Conservation (phyloP, 441 rosid genomes). For the Gossypium schwendimanii region DNA sequence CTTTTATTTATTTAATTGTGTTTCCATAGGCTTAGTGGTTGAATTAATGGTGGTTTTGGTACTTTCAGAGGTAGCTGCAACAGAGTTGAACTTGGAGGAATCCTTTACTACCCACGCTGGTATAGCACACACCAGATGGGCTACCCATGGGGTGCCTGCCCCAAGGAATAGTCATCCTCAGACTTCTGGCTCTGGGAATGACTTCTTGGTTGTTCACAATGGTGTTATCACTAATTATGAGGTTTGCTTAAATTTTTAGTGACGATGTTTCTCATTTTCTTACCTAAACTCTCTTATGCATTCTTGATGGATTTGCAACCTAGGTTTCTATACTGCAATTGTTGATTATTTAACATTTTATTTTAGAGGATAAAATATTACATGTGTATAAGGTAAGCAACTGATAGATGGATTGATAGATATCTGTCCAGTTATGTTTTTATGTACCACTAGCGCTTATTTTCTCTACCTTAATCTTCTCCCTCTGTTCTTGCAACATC, state of each 20-base stretch:
- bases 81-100: slow-evolving; percentile 63
- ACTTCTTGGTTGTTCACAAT: slow-evolving; percentile 90
- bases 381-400: not conserved
- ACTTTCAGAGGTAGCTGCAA: slow-evolving; percentile 54
- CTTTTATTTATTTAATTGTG: not conserved
- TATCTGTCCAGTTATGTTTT: not conserved
- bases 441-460: not conserved
- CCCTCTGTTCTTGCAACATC: not conserved
- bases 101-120: slow-evolving; percentile 72
- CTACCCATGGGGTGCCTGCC: slow-evolving; percentile 95
- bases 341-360: not conserved
- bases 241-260: slow-evolving; percentile 32
- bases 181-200: slow-evolving; percentile 73
- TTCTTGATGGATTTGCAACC: slow-evolving; percentile 1
- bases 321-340: not conserved
- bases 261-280: not conserved
- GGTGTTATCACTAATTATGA: slow-evolving; percentile 81
- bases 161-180: slow-evolving; percentile 94
- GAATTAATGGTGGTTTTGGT: slow-evolving; percentile 15
- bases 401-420: not conserved
- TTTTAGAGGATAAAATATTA: not conserved
- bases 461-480: not conserved
- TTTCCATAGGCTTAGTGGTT: not conserved
- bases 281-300: not conserved
- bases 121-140: slow-evolving; percentile 96